Conservation (phyloP, 2,329 filamentous ascomycete species). For the Clathrospora elynae region DNA sequence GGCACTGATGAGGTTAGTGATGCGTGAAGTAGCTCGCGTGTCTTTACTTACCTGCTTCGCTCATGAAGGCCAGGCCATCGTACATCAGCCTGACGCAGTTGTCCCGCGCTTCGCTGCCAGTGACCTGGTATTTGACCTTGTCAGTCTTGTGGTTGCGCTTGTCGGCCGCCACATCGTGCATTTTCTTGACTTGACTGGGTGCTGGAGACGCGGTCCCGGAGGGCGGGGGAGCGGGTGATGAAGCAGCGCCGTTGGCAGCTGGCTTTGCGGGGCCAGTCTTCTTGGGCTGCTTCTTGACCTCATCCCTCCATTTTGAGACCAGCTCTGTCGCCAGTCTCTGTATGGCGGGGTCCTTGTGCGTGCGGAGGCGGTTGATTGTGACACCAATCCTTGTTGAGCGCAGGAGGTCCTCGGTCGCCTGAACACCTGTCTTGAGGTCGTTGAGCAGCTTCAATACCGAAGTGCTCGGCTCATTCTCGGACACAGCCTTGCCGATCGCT, state of each 20-base stretch:
- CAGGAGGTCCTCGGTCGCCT: conserved; percentile 86
- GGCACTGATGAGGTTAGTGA: conserved; percentile 51
- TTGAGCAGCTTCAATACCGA: conserved; percentile 76
- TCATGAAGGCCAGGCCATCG: conserved; percentile 82
- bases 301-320: conserved; percentile 84
- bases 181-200: conserved; percentile 59
- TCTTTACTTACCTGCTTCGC: conserved; percentile 54
- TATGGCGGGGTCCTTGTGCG: conserved; percentile 75
- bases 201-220: conserved; percentile 52
- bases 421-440: conserved; percentile 77
- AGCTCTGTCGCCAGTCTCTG: conserved; percentile 78
- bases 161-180: conserved; percentile 65
- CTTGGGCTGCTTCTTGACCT: conserved; percentile 64
- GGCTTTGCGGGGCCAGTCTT: conserved; percentile 33
- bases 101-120: conserved; percentile 74
- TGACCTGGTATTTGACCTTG: conserved; percentile 76
- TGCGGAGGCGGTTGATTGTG: conserved; percentile 82
- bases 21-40: conserved; percentile 12
- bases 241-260: conserved; percentile 33
- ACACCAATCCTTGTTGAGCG: conserved; percentile 91
- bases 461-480: conserved; percentile 72
- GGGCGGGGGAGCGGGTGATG: conserved; percentile 43
- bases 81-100: conserved; percentile 90
- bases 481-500: conserved; percentile 78
- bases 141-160: conserved; percentile 85